These are phyloP conservation scores for Populus pruinosa DNA, from an alignment of 345 rosid genomes.

Conservation along the genomic window DNA sequence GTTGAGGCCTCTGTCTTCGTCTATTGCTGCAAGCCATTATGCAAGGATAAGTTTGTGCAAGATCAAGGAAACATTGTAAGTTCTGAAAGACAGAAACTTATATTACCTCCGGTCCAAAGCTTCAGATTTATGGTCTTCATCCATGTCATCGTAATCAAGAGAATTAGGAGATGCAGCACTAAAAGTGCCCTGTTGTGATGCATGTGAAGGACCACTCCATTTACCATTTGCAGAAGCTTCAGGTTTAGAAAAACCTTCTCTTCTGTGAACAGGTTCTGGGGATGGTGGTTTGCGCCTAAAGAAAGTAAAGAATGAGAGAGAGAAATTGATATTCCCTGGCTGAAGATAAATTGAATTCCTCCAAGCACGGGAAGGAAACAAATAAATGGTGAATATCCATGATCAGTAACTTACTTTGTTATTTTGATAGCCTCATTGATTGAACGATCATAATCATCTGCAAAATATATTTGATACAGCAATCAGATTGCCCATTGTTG, in stretches of 20 bases:
- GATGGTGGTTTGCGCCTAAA: constrained; percentile 76
- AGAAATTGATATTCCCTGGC: not conserved
- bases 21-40: constrained; percentile 50
- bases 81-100: constrained; percentile 2
- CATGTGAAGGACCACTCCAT: constrained; percentile 47
- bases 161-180: constrained; percentile 52
- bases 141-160: constrained; percentile 63
- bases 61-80: constrained; percentile 2
- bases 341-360: not conserved
- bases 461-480: constrained; percentile 27
- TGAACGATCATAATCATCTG: constrained; percentile 98
- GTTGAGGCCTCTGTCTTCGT: constrained; percentile 79
- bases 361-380: not conserved
- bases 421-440: constrained; percentile 96
- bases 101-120: constrained; percentile 71
- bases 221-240: constrained; percentile 76
- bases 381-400: not conserved
- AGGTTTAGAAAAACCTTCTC: constrained; percentile 55
- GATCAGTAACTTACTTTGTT: constrained; percentile 61
- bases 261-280: constrained; percentile 64
- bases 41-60: constrained; percentile 10
- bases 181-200: constrained; percentile 43
- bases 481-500: constrained; percentile 9
- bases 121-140: constrained; percentile 52
- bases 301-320: not conserved